Percentiles rank a stretch among this genome's conserved stretches.
phyloP scores from a whole-genome alignment of 2,329 filamentous ascomycete genomes.

The Cladosporium cucumerinum region DNA sequence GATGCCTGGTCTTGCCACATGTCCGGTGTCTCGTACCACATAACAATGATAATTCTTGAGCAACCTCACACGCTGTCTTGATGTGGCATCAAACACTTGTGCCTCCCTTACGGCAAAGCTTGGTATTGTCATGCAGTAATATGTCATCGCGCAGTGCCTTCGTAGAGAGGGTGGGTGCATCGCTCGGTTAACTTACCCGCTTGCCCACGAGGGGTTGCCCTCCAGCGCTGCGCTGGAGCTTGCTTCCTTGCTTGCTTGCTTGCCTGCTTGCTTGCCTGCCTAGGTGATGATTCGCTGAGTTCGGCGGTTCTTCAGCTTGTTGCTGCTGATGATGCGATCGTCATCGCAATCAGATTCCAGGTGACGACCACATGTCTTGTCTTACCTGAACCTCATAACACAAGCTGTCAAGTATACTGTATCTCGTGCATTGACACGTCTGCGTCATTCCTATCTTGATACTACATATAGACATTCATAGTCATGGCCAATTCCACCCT shows the following conservation, averaged over 20 bases:
- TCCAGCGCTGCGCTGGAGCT: background rate
- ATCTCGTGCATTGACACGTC: background rate
- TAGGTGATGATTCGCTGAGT: background rate
- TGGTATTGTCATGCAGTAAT: background rate
- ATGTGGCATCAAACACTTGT: background rate
- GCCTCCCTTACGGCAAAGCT: background rate
- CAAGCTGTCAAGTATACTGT: background rate
- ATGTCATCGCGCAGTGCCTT: background rate
- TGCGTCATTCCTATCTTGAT: background rate
- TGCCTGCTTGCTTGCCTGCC: too few relatives aligned
- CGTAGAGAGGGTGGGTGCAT: too few relatives aligned
- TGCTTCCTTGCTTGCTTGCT: too few relatives aligned
- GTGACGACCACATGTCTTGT: background rate
- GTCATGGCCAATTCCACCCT: conserved; percentile 29
- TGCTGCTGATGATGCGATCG: conserved; percentile 3
- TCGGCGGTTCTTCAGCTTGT: background rate
- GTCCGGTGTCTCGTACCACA: background rate
- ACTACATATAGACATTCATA: background rate
- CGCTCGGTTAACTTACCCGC: too few relatives aligned
- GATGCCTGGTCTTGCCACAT: background rate
- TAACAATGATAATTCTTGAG: background rate
- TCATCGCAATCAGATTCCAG: background rate
- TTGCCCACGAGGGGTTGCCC: background rate
- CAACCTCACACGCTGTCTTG: background rate
- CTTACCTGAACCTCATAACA: background rate